A percentile compares a stretch with the other conserved stretches of the same genome.
Conservation (phyloP, 805 yeast genomes). For the Wickerhamiella slavikovae region DNA sequence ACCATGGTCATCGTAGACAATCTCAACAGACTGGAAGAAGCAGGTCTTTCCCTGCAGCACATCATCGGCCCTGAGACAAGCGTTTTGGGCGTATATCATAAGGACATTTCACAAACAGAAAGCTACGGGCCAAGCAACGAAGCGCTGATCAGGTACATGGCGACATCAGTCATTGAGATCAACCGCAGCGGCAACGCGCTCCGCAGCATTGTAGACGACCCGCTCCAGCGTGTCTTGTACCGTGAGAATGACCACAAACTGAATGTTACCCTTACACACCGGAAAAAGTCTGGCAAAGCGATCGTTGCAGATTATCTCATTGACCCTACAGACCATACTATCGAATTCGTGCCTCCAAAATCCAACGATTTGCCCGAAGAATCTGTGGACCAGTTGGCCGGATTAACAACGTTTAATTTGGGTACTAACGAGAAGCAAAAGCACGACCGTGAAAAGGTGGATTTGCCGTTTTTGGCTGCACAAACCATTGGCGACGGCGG, state of each 20-base stretch:
- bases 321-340: conserved; percentile 27
- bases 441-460: conserved; percentile 64
- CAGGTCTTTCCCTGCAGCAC: conserved; percentile 30
- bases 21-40: conserved; percentile 33
- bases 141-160: conserved; percentile 42
- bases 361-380: conserved; percentile 13
- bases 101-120: conserved; percentile 3
- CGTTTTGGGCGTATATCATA: conserved; percentile 9
- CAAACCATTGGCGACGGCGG: conserved; percentile 37
- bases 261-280: conserved; percentile 33
- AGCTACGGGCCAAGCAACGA: conserved; percentile 32
- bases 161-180: conserved; percentile 51
- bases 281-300: conserved; percentile 75
- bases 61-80: conserved; percentile 24
- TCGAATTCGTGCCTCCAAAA: conserved; percentile 17
- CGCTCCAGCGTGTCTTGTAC: conserved; percentile 6
- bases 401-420: conserved; percentile 73
- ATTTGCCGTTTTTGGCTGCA: conserved; percentile 78
- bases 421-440: conserved; percentile 57
- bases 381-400: conserved; percentile 36
- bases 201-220: conserved; percentile 24
- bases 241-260: conserved; percentile 29
- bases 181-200: conserved; percentile 22
- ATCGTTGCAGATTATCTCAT: conserved; percentile 32
- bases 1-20: conserved; percentile 37